phyloP scores from a whole-genome alignment of 2,329 filamentous ascomycete genomes.

The Pseudocercospora pini-densiflorae region DNA sequence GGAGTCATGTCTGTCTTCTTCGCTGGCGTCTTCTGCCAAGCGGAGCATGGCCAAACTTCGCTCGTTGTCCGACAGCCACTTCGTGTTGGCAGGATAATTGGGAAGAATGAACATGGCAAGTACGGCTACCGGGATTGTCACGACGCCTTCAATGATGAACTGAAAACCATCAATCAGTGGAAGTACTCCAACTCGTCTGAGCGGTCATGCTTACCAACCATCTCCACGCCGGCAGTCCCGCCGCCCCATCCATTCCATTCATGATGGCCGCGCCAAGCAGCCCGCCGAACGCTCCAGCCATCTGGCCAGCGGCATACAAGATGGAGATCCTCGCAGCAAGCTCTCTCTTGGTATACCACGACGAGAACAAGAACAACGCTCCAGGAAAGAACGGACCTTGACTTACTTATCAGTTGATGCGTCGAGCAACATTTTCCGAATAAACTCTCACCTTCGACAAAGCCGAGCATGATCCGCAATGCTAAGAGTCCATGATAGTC shows the following conservation, averaged over 20 bases:
- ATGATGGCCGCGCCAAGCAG: slow-evolving; percentile 13
- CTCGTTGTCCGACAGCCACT: not conserved
- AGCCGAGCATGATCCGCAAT: slow-evolving; percentile 52
- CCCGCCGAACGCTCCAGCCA: slow-evolving; percentile 14
- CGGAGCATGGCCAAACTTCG: not conserved
- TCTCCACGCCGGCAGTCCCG: not conserved
- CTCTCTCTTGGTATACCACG: slow-evolving; percentile 19
- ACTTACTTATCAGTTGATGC: slow-evolving; percentile 32
- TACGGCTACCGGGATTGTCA: not conserved
- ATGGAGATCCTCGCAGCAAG: slow-evolving; percentile 18
- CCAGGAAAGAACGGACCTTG: slow-evolving; percentile 19
- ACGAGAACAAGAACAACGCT: slow-evolving; percentile 13
- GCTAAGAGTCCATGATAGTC: slow-evolving; percentile 48
- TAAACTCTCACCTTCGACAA: slow-evolving; percentile 12
- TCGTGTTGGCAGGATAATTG: not conserved
- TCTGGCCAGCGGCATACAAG: slow-evolving; percentile 17
- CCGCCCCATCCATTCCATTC: slow-evolving; percentile 18
- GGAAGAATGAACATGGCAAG: not conserved
- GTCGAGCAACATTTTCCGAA: too few relatives aligned
- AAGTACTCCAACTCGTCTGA: not conserved
- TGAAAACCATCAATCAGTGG: not conserved
- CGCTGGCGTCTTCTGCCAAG: not conserved
- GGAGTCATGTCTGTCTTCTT: not conserved
- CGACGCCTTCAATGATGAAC: not conserved
- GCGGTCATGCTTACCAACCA: not conserved